Percentiles rank a stretch among this genome's conserved stretches.
Evolutionary conservation across 441 rosid species (phyloP).

Genomic region (Pelargonium myrrhifolium): DNA sequence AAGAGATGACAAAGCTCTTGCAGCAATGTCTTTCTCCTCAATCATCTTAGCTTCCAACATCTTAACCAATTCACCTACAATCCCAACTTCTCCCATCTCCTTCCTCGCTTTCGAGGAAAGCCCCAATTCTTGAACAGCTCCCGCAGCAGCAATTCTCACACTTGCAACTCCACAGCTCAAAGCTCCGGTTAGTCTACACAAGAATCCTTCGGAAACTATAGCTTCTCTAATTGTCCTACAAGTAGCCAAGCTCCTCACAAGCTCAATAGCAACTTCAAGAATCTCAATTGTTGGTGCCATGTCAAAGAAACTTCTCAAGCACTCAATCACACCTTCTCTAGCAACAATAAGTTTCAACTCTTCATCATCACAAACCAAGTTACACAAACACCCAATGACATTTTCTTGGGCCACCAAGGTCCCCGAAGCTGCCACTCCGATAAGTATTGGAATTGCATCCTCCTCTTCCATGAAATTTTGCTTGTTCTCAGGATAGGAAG

Average conservation of each 20-base stretch:
- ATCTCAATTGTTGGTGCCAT: conserved; percentile 38
- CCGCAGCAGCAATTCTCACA: conserved; percentile 67
- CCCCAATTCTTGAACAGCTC: conserved; percentile 46
- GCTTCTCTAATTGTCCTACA: conserved; percentile 41
- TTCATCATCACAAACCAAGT: conserved; percentile 48
- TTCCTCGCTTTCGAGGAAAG: conserved; percentile 45
- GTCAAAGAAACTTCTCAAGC: conserved; percentile 69
- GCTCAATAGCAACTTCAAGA: conserved; percentile 62
- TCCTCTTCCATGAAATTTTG: conserved; percentile 64
- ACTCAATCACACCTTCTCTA: conserved; percentile 62
- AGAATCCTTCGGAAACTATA: conserved; percentile 48
- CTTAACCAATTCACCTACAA: conserved; percentile 42
- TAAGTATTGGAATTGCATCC: conserved; percentile 45
- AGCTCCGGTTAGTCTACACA: conserved; percentile 32
- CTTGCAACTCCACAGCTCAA: conserved; percentile 53
- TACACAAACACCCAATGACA: conserved; percentile 66
- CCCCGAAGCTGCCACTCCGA: conserved; percentile 57
- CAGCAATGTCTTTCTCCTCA: conserved; percentile 78
- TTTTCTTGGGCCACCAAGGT: conserved; percentile 68
- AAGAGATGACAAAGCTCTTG: conserved; percentile 51
- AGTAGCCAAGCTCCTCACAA: conserved; percentile 38
- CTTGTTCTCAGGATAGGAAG: conserved; percentile 43
- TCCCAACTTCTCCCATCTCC: conserved; percentile 59
- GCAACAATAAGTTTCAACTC: conserved; percentile 47
- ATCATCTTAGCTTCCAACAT: conserved; percentile 79